Conservation (phyloP, 345 rosid species). For the Dipteronia sinensis region DNA sequence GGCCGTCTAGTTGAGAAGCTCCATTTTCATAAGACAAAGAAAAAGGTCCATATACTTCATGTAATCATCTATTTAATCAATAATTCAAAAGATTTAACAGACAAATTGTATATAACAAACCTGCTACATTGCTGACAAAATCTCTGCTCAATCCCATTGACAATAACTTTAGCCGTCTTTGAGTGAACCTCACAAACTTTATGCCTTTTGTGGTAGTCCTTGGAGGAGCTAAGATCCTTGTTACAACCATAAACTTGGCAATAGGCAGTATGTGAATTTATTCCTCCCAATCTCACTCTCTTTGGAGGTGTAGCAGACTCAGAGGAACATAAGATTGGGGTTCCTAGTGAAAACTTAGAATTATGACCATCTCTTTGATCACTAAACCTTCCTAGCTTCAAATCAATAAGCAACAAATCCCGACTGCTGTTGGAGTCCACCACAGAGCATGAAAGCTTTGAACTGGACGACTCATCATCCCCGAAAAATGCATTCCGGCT, state of each 20-base stretch:
- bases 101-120: constrained; percentile 29
- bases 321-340: constrained; percentile 26
- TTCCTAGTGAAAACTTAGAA: constrained; percentile 21
- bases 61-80: neutral
- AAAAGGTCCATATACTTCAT: neutral
- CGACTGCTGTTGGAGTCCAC: constrained; percentile 37
- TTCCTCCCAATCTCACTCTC: constrained; percentile 33
- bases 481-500: constrained; percentile 28
- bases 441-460: constrained; percentile 44
- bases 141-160: constrained; percentile 70
- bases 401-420: constrained; percentile 63
- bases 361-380: constrained; percentile 38
- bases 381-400: constrained; percentile 64
- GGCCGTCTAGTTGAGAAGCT: neutral
- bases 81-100: neutral
- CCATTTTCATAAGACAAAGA: neutral
- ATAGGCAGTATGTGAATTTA: constrained; percentile 35
- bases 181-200: constrained; percentile 84
- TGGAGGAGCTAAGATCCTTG: constrained; percentile 70
- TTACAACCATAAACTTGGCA: constrained; percentile 81
- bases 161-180: constrained; percentile 65
- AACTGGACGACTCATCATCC: constrained; percentile 39
- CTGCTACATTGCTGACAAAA: constrained; percentile 97
- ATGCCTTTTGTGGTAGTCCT: constrained; percentile 81
- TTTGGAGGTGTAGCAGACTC: constrained; percentile 32